A percentile compares a stretch with the other conserved stretches of the same genome.
These are phyloP conservation scores for Fusarium papillatum DNA, from an alignment of 2,329 filamentous ascomycete species.

Conservation along the genomic window DNA sequence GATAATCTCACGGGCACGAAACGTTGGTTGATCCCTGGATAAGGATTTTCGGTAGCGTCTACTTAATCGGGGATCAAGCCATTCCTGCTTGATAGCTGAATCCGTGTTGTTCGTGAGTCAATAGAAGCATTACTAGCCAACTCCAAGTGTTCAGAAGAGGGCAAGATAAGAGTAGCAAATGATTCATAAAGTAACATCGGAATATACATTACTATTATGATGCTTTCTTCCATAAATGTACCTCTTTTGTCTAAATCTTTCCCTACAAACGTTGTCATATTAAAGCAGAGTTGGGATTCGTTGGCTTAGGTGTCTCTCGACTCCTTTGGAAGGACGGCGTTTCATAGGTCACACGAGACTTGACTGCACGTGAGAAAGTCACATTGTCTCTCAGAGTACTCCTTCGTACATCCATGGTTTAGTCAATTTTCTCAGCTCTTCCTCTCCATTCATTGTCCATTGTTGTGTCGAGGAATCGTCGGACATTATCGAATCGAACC, in stretches of 20 bases:
- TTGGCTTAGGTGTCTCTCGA: neutral
- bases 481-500: neutral
- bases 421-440: too few species aligned
- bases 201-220: too few species aligned
- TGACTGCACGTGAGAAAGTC: neutral
- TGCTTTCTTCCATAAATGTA: too few species aligned
- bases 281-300: too few species aligned
- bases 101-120: neutral
- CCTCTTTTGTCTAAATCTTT: too few species aligned
- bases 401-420: neutral
- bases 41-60: neutral
- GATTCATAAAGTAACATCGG: too few species aligned
- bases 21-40: neutral
- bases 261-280: too few species aligned
- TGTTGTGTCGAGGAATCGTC: neutral
- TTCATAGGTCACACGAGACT: too few species aligned
- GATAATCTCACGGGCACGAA: neutral
- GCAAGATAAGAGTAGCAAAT: too few species aligned
- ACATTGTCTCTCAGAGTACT: fast-evolving
- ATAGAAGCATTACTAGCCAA: too few species aligned
- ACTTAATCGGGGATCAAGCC: neutral
- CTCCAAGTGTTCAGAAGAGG: too few species aligned
- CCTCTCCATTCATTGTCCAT: neutral
- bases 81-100: neutral
- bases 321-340: neutral